These are phyloP conservation scores for Heterobasidion parviporum DNA, from an alignment of 1,284 basidiomycete genomes.

Conservation along the genomic window DNA sequence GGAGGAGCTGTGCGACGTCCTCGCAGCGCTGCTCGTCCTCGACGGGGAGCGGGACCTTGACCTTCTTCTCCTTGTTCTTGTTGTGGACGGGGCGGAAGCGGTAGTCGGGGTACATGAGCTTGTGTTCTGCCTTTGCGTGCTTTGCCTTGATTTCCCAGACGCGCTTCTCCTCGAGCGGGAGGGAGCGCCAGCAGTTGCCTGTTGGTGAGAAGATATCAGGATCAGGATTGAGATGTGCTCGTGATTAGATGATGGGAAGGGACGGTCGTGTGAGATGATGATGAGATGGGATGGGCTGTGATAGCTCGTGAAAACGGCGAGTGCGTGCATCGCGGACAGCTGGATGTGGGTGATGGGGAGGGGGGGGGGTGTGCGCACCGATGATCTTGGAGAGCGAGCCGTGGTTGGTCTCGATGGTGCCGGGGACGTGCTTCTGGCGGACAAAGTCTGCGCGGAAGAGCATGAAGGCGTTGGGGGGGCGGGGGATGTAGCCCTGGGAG, in stretches of 20 bases:
- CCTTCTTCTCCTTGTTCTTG: slow-evolving; percentile 39
- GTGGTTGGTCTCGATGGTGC: slow-evolving; percentile 78
- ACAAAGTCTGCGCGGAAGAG: slow-evolving; percentile 88
- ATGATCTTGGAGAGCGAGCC: slow-evolving; percentile 70
- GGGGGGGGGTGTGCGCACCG: slow-evolving; percentile 30
- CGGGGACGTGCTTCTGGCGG: slow-evolving; percentile 71
- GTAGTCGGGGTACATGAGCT: slow-evolving; percentile 57
- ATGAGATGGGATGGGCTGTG: no score
- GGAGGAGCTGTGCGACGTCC: slow-evolving; percentile 50
- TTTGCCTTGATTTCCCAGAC: slow-evolving; percentile 61
- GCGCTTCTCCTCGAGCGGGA: slow-evolving; percentile 58
- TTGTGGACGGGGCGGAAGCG: slow-evolving; percentile 64
- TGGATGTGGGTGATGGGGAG: not conserved
- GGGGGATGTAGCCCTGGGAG: slow-evolving; percentile 71
- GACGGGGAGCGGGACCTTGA: slow-evolving; percentile 10
- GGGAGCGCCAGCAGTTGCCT: slow-evolving; percentile 64
- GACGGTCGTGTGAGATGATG: not conserved
- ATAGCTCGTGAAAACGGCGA: no score
- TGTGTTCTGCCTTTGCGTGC: slow-evolving; percentile 59
- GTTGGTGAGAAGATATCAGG: not conserved
- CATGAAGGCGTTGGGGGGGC: slow-evolving; percentile 92
- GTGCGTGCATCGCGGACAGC: no score
- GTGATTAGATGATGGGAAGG: not conserved
- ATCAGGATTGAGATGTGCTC: not conserved
- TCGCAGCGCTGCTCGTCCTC: slow-evolving; percentile 36